Evolutionary conservation across 164 flowering plant genomes (phyloP).

Genomic region (Aristolochia fimbriata): DNA sequence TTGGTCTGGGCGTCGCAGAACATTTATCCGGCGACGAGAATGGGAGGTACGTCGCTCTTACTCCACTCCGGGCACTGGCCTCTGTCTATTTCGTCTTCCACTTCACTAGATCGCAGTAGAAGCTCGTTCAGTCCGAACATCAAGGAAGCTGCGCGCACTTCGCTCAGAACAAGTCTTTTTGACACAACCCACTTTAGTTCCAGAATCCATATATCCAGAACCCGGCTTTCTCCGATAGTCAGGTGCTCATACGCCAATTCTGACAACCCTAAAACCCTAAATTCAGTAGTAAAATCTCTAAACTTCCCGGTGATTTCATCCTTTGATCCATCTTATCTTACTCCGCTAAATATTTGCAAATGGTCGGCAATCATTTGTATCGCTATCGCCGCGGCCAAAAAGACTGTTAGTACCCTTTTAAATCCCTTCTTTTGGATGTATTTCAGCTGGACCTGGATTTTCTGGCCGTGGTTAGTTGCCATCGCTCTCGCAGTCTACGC

Average conservation of each 20-base stretch:
- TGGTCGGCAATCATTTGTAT: conserved; percentile 41
- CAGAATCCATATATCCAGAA: too few relatives aligned
- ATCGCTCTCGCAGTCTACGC: conserved; percentile 47
- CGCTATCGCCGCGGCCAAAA: conserved; percentile 43
- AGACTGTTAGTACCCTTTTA: conserved; percentile 30
- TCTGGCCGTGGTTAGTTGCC: conserved; percentile 86
- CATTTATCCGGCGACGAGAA: background rate
- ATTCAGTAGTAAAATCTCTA: conserved; percentile 20
- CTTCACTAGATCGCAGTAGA: background rate
- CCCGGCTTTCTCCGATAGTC: too few relatives aligned
- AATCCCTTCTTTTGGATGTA: conserved; percentile 88
- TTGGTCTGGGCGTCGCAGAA: too few relatives aligned
- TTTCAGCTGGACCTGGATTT: conserved; percentile 89
- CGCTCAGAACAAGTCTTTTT: background rate
- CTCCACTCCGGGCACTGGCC: background rate
- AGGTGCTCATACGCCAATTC: too few relatives aligned
- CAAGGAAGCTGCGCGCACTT: background rate
- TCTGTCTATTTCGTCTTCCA: background rate
- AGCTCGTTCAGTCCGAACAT: conserved; percentile 6
- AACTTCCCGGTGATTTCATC: conserved; percentile 29
- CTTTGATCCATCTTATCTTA: conserved; percentile 25
- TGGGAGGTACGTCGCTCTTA: background rate
- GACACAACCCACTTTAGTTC: background rate
- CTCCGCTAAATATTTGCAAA: conserved; percentile 52
- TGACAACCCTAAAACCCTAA: conserved; percentile 17